phyloP scores from a whole-genome alignment of 805 yeast genomes.

The Candida easanensis region DNA sequence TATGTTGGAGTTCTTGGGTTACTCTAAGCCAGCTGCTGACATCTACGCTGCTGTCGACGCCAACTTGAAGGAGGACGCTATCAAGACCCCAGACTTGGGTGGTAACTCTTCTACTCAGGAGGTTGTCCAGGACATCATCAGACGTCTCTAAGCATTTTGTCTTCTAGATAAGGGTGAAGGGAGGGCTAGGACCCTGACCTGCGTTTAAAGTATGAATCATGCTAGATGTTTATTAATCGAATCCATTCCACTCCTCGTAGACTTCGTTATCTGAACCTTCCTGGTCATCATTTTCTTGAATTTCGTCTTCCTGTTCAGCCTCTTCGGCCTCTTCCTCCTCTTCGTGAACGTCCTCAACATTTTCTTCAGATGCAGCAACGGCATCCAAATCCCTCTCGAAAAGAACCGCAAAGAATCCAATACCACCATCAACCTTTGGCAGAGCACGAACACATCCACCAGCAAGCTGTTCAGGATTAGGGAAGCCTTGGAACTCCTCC shows the following conservation, averaged over 20 bases:
- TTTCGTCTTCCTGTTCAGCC: slow-evolving; percentile 1
- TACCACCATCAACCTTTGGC: slow-evolving; percentile 95
- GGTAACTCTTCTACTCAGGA: slow-evolving; percentile 85
- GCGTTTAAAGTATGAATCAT: background rate
- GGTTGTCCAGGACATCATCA: slow-evolving; percentile 78
- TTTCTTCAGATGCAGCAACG: too few species aligned
- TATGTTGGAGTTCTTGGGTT: slow-evolving; percentile 96
- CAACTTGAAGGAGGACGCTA: slow-evolving; percentile 71
- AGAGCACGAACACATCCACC: slow-evolving; percentile 84
- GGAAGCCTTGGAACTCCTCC: slow-evolving; percentile 57
- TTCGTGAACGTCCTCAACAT: background rate
- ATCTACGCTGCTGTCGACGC: slow-evolving; percentile 95
- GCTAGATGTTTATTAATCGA: slow-evolving; percentile 22
- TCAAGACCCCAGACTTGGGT: slow-evolving; percentile 92
- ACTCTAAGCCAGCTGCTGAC: slow-evolving; percentile 82
- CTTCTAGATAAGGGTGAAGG: background rate
- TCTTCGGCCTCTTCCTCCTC: slow-evolving; percentile 3
- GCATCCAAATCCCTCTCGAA: slow-evolving; percentile 50
- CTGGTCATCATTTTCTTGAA: slow-evolving; percentile 7
- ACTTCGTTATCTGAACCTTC: slow-evolving; percentile 2
- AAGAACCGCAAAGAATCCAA: slow-evolving; percentile 95
- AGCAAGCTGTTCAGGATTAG: slow-evolving; percentile 55
- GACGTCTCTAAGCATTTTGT: slow-evolving; percentile 21
- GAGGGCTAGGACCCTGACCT: background rate
- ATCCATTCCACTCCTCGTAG: slow-evolving; percentile 37